Conservation (phyloP, 192 early-diverging fungal species). For the Phlyctochytrium arcticum region DNA sequence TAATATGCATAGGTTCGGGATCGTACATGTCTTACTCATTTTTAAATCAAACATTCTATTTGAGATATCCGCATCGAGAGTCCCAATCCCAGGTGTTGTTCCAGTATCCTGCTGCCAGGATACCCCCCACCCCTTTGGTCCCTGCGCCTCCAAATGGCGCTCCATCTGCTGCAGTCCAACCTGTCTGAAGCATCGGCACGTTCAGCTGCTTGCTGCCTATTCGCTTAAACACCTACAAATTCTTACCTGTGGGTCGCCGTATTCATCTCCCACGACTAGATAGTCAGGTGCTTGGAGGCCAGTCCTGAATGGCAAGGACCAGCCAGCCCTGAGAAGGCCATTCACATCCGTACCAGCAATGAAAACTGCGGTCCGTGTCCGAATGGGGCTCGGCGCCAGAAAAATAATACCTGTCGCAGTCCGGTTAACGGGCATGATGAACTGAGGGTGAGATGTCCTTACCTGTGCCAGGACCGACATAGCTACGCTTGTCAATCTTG, state of each 20-base stretch:
- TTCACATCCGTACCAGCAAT: conserved; percentile 40
- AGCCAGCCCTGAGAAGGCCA: conserved; percentile 39
- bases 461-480: conserved; percentile 49
- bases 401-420: conserved; percentile 36
- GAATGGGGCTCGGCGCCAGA: conserved; percentile 40
- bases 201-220: background rate
- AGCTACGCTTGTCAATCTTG: conserved; percentile 36
- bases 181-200: conserved; percentile 17
- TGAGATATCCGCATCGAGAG: conserved; percentile 37
- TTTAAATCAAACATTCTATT: conserved; percentile 12
- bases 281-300: conserved; percentile 50
- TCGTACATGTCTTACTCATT: background rate
- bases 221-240: background rate
- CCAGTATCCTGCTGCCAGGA: conserved; percentile 52
- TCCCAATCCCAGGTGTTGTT: conserved; percentile 47
- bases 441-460: background rate
- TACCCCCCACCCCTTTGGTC: conserved; percentile 47
- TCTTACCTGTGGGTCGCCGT: conserved; percentile 44
- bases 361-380: conserved; percentile 43
- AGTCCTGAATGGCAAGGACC: conserved; percentile 49
- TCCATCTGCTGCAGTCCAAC: conserved; percentile 47
- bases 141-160: conserved; percentile 37
- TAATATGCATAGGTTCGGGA: background rate
- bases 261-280: conserved; percentile 49
- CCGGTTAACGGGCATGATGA: background rate